Conservation (phyloP, 1,284 basidiomycete genomes). For the Sporisorium reilianum region DNA sequence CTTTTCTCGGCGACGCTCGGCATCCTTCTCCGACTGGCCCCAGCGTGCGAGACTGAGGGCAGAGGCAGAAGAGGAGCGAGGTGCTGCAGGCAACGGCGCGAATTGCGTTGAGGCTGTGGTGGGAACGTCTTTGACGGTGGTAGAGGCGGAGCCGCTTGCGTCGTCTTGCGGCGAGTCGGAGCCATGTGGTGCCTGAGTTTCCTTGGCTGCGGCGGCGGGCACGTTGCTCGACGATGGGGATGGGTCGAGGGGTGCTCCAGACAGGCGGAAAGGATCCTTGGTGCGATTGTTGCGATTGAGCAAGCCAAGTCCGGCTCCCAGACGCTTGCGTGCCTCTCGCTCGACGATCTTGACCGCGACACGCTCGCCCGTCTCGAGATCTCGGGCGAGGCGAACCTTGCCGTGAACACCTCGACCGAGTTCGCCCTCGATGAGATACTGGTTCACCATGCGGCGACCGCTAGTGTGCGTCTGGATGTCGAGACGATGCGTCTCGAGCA, state of each 20-base stretch:
- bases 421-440: conserved; percentile 67
- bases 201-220: neutral
- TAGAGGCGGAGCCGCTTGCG: conserved; percentile 18
- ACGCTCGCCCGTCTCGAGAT: conserved; percentile 61
- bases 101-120: conserved; percentile 33
- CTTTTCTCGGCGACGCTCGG: conserved; percentile 49
- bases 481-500: conserved; percentile 62
- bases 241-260: conserved; percentile 12
- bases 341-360: conserved; percentile 69
- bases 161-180: conserved; percentile 27
- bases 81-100: conserved; percentile 23
- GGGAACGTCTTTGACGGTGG: conserved; percentile 30
- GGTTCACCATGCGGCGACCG: conserved; percentile 68
- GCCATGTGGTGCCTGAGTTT: neutral
- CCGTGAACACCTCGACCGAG: conserved; percentile 67
- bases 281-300: conserved; percentile 32
- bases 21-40: conserved; percentile 41
- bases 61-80: conserved; percentile 33
- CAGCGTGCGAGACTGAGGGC: conserved; percentile 26
- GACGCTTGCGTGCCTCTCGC: conserved; percentile 60
- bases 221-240: neutral
- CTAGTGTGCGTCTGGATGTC: conserved; percentile 64
- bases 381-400: conserved; percentile 63
- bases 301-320: conserved; percentile 50
- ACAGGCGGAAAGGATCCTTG: conserved; percentile 21